A percentile compares a stretch with the other conserved stretches of the same genome.
phyloP scores from a whole-genome alignment of 1,284 basidiomycete species.

The Bjerkandera adusta region DNA sequence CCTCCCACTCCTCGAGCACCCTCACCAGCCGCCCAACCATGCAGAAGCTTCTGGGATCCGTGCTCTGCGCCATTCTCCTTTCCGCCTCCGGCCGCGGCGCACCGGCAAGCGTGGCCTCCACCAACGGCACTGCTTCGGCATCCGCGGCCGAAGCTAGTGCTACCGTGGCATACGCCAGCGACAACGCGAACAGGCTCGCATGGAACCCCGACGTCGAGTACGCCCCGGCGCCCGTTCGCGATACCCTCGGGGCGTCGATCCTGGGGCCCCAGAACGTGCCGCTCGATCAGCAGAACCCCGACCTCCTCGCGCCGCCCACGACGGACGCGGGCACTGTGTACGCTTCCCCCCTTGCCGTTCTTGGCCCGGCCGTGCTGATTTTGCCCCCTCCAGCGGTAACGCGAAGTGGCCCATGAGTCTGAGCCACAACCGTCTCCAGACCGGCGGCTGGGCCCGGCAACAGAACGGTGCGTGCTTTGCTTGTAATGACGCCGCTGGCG shows the following conservation, averaged over 20 bases:
- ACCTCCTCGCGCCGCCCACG: constrained; percentile 13
- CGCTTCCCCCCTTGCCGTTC: constrained; percentile 16
- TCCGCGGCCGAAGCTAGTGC: constrained; percentile 5
- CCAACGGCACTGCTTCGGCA: too few species aligned
- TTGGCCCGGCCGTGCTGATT: neutral
- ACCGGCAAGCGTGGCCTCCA: constrained; percentile 3
- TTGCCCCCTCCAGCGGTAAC: constrained; percentile 2
- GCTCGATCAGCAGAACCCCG: constrained; percentile 44
- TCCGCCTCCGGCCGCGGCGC: constrained; percentile 3
- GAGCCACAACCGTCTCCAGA: constrained; percentile 14
- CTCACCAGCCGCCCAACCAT: neutral
- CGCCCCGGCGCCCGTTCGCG: constrained; percentile 36
- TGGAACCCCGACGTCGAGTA: constrained; percentile 26
- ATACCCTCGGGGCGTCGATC: constrained; percentile 36
- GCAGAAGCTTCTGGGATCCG: neutral
- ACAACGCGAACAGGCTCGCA: constrained; percentile 14
- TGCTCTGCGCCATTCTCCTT: constrained; percentile 12
- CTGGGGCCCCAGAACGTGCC: constrained; percentile 49
- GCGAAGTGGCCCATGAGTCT: constrained; percentile 13
- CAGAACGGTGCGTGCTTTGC: constrained; percentile 12
- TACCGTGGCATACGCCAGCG: constrained; percentile 16
- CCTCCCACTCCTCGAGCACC: too few species aligned
- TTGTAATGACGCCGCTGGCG: neutral
- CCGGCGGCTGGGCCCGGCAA: constrained; percentile 14
- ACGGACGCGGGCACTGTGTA: constrained; percentile 15